Conservation (phyloP, 805 yeast species). For the Candida tallmaniae region DNA sequence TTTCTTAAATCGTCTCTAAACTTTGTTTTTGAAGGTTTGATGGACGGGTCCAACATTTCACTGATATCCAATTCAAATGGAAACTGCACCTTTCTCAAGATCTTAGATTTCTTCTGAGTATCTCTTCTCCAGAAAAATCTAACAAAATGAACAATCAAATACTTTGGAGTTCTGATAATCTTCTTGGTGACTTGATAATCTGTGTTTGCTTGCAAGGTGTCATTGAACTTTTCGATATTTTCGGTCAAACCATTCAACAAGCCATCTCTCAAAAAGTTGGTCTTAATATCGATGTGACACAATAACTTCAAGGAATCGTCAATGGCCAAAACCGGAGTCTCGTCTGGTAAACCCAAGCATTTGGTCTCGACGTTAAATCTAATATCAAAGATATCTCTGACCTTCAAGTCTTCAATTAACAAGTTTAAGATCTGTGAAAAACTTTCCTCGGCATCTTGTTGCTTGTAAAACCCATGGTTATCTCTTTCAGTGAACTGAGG, state of each 20-base stretch:
- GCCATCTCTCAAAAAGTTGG: conserved; percentile 88
- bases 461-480: conserved; percentile 68
- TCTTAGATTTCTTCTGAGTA: conserved; percentile 85
- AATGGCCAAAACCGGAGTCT: conserved; percentile 9
- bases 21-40: conserved; percentile 60
- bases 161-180: conserved; percentile 79
- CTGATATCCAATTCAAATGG: conserved; percentile 90
- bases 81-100: conserved; percentile 88
- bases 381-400: conserved; percentile 59
- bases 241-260: conserved; percentile 70
- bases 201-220: conserved; percentile 66
- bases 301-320: conserved; percentile 69
- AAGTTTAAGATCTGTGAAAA: conserved; percentile 70
- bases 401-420: conserved; percentile 44
- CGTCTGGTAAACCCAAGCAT: conserved; percentile 47
- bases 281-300: conserved; percentile 82
- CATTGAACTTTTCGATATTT: conserved; percentile 71
- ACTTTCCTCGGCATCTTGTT: conserved; percentile 98
- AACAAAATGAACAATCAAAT: conserved; percentile 85
- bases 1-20: conserved; percentile 74
- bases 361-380: conserved; percentile 58
- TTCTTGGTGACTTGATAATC: conserved; percentile 55
- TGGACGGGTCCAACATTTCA: conserved; percentile 78
- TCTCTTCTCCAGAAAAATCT: conserved; percentile 96
- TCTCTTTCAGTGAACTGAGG: conserved; percentile 91